Evolutionary conservation across 2,329 filamentous ascomycete species (phyloP), one percentile per base, ranked within the genome.

Genomic region (Alternaria sp.): DNA sequence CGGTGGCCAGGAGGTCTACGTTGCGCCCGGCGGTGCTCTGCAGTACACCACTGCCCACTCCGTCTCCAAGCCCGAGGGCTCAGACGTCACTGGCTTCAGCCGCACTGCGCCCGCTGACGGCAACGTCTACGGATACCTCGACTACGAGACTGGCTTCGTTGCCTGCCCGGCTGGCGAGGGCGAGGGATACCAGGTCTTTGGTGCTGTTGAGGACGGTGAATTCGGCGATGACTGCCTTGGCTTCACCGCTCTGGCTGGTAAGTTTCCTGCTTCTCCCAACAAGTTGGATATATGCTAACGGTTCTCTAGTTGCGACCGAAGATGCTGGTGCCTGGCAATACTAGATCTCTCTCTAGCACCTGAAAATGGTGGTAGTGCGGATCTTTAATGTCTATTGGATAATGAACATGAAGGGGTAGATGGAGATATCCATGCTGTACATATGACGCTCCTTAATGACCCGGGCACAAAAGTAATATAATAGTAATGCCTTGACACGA

Each of bases 1-100:
- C 6, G 89, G 89, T 26, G 89, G 89, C 25, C 89, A 92, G 71
- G 78, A 83, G 61, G 77, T 90, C 69, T 91, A 87, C 75, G 82
- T 91, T 60, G 81, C 79, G 4, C 80, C 84, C 4, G 76, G 82
- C 25, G 89, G 89, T 6, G 80, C 83, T 10, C 75, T 91, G 60
- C 81, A 82, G 58, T 91, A 87, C 79, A 87, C 87, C 0, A 65
- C 71, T 20, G 82, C 88, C 0, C 87, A 90, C 79, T 88, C 87
- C 0, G 78, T 76, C 3, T 79, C 71, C 60, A 84, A 85, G 6
- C 87, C 88, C 0, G 65, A 77, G 0, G 88, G 87, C 10, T 84
- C 87, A 8, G 75, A 83, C 41, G 57, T 79, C 15, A 84, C 83
- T 2, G 84, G 85, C 25, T 89, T 89, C 79, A 73, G 59, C 18